These are phyloP conservation scores for Nakazawaea laoshanensis DNA, from an alignment of 805 yeast genomes.

Conservation along the genomic window DNA sequence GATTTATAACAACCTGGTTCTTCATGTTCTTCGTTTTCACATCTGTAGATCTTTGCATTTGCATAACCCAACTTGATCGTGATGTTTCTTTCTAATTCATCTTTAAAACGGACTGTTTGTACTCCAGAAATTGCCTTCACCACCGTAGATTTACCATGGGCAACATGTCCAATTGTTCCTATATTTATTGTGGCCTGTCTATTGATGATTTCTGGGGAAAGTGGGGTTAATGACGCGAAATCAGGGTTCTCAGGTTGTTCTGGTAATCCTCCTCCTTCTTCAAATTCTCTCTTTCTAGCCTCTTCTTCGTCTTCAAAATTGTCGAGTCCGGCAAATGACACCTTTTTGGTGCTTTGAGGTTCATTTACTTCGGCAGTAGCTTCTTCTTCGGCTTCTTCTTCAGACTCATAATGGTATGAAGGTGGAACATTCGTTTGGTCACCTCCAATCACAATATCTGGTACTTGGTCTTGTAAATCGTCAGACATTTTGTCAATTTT, in stretches of 20 bases:
- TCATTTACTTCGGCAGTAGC: constrained; percentile 26
- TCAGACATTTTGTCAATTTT: constrained; percentile 43
- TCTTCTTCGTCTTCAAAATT: constrained; percentile 62
- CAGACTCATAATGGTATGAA: constrained; percentile 22
- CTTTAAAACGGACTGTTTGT: constrained; percentile 98
- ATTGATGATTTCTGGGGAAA: constrained; percentile 90
- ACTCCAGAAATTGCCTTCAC: constrained; percentile 97
- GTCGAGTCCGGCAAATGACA: constrained; percentile 71
- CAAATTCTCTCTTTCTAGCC: constrained; percentile 74
- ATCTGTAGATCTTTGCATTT: constrained; percentile 94
- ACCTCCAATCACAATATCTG: constrained; percentile 74
- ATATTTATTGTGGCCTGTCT: constrained; percentile 99
- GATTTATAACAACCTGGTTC: constrained; percentile 95
- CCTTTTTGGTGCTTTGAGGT: constrained; percentile 45
- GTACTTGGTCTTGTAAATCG: constrained; percentile 79
- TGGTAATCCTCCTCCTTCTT: constrained; percentile 98
- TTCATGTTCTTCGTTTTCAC: constrained; percentile 78
- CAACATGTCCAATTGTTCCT: constrained; percentile 96
- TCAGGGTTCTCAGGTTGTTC: constrained; percentile 92
- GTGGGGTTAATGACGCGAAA: constrained; percentile 70
- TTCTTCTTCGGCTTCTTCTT: constrained; percentile 29
- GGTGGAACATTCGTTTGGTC: constrained; percentile 23
- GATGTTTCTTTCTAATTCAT: constrained; percentile 97
- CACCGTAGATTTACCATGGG: constrained; percentile 91
- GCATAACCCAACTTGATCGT: constrained; percentile 98